Conservation (phyloP, 192 early-diverging fungal species). For the Piromyces finnis region DNA sequence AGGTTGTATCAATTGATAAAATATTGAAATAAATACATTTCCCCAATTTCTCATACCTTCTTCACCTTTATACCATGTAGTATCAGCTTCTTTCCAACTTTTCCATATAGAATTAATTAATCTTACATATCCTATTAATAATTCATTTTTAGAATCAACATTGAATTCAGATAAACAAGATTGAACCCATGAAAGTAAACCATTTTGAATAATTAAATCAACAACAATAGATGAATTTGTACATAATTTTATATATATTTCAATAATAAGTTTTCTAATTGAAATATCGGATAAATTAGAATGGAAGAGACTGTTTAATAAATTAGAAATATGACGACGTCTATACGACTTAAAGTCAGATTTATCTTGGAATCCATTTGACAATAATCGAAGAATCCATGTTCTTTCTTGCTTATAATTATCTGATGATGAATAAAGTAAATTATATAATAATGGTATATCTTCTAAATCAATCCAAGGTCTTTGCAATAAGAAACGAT, state of each 20-base stretch:
- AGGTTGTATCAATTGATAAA: not conserved
- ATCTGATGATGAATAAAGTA: constrained; percentile 51
- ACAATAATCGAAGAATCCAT: constrained; percentile 53
- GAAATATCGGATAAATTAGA: constrained; percentile 43
- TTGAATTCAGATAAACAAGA: not conserved
- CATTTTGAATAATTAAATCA: constrained; percentile 36
- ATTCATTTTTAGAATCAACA: not conserved
- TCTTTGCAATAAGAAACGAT: constrained; percentile 53
- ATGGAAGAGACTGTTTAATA: constrained; percentile 44
- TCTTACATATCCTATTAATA: not conserved
- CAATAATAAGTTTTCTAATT: constrained; percentile 9
- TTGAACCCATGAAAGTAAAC: constrained; percentile 22
- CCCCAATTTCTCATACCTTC: not conserved
- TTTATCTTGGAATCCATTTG: constrained; percentile 28
- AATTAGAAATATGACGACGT: constrained; percentile 50
- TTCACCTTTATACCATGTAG: not conserved
- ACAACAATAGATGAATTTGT: constrained; percentile 30
- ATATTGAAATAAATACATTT: not conserved
- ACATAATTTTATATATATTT: constrained; percentile 31
- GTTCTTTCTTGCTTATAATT: constrained; percentile 45
- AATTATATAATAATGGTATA: constrained; percentile 62
- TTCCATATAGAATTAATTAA: not conserved
- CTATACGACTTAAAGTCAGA: constrained; percentile 50
- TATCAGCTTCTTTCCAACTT: not conserved
- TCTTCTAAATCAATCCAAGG: constrained; percentile 58